Conservation (phyloP, 139 green algal species). For the Bryopsis sp. region DNA sequence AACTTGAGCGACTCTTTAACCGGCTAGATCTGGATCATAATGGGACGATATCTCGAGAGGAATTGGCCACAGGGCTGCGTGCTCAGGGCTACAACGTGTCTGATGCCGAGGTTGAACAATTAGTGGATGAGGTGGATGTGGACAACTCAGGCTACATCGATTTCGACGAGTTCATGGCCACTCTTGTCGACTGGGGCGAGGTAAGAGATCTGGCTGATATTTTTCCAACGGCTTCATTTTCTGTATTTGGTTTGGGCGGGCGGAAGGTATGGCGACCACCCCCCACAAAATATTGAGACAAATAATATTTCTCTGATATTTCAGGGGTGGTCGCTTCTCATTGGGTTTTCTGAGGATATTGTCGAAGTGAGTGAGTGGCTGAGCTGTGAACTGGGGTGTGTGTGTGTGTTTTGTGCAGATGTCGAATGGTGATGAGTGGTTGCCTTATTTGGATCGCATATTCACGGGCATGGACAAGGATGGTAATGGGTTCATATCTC, state of each 20-base stretch:
- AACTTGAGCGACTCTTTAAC: constrained; percentile 10
- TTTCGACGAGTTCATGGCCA: constrained; percentile 73
- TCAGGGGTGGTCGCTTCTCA: too few species aligned
- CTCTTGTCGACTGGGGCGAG: constrained; percentile 71
- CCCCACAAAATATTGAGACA: too few species aligned
- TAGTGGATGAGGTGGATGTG: constrained; percentile 54
- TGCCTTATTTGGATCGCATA: constrained; percentile 42
- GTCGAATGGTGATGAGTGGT: constrained; percentile 20
- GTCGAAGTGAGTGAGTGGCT: too few species aligned
- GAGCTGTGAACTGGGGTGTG: too few species aligned
- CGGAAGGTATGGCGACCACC: too few species aligned
- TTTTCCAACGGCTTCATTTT: not conserved
- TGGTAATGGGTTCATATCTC: constrained; percentile 65
- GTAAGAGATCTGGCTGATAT: constrained; percentile 25
- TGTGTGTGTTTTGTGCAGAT: not conserved
- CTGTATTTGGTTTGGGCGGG: too few species aligned
- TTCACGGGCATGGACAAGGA: constrained; percentile 74
- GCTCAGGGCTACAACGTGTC: constrained; percentile 53
- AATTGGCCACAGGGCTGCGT: constrained; percentile 36
- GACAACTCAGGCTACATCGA: constrained; percentile 61
- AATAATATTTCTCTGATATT: too few species aligned
- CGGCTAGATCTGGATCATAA: not conserved
- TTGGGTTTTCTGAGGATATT: too few species aligned
- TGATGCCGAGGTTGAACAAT: constrained; percentile 60
- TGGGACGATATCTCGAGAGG: constrained; percentile 6